Conservation (phyloP, 768 basidiomycete genomes). For the Daedaleopsis sinensis region DNA sequence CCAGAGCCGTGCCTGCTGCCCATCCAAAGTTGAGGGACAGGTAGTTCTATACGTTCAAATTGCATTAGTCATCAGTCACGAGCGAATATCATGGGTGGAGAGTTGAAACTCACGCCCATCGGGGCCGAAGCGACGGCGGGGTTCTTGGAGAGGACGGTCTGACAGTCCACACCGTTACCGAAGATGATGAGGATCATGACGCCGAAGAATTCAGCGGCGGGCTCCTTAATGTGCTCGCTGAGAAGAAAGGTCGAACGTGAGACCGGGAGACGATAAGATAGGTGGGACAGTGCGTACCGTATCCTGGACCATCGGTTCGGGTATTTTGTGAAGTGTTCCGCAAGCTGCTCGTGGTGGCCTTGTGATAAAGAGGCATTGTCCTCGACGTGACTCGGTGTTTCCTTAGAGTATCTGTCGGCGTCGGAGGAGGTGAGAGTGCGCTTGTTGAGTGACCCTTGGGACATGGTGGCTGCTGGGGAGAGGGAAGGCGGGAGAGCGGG, state of each 20-base stretch:
- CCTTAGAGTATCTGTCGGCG: constrained; percentile 11
- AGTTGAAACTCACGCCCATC: constrained; percentile 50
- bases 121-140: constrained; percentile 46
- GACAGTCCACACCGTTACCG: constrained; percentile 60
- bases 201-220: constrained; percentile 66
- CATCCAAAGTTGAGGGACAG: constrained; percentile 57
- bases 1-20: constrained; percentile 63
- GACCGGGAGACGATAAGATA: not conserved
- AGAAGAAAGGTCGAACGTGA: not conserved
- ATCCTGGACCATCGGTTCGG: constrained; percentile 60
- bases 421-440: constrained; percentile 19
- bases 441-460: not conserved
- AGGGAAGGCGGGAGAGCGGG: constrained; percentile 6
- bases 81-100: not conserved
- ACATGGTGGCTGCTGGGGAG: constrained; percentile 10
- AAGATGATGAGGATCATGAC: constrained; percentile 60
- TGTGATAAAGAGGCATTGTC: not conserved
- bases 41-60: constrained; percentile 39
- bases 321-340: constrained; percentile 39
- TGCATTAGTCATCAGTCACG: not conserved
- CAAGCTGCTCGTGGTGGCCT: constrained; percentile 1
- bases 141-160: constrained; percentile 53
- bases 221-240: constrained; percentile 49
- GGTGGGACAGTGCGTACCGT: constrained; percentile 41
- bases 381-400: constrained; percentile 11